phyloP scores from a whole-genome alignment of 2,329 filamentous ascomycete genomes.

The Fusarium anguioides region DNA sequence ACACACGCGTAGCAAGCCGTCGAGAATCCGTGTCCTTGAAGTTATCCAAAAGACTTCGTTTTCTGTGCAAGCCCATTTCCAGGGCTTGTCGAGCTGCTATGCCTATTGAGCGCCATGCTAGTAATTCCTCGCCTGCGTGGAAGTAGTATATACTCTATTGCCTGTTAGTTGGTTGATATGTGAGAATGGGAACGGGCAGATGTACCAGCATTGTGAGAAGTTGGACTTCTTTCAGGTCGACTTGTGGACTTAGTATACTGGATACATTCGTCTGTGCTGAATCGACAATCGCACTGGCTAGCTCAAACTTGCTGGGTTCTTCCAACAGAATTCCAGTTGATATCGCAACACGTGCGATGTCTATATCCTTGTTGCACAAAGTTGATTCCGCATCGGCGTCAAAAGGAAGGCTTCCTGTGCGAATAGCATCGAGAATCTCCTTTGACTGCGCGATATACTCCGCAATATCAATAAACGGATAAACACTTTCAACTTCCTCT shows the following conservation, averaged over 20 bases:
- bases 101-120: slow-evolving; percentile 61
- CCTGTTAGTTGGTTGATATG: fast-evolving
- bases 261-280: slow-evolving; percentile 47
- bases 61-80: slow-evolving; percentile 61
- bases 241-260: slow-evolving; percentile 45
- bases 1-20: slow-evolving; percentile 52
- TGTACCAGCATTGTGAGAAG: slow-evolving; percentile 48
- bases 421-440: slow-evolving; percentile 44
- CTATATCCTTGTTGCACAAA: slow-evolving; percentile 44
- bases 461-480: slow-evolving; percentile 49
- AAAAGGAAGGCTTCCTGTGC: background rate
- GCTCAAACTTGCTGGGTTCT: slow-evolving; percentile 46
- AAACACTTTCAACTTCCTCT: slow-evolving; percentile 54
- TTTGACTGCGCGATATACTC: slow-evolving; percentile 42
- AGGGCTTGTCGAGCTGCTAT: slow-evolving; percentile 59
- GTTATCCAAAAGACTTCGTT: slow-evolving; percentile 55
- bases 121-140: slow-evolving; percentile 61
- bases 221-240: slow-evolving; percentile 51
- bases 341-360: slow-evolving; percentile 50
- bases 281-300: slow-evolving; percentile 45
- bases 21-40: slow-evolving; percentile 49
- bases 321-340: slow-evolving; percentile 50
- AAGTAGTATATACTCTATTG: slow-evolving; percentile 55
- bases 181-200: background rate
- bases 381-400: background rate